These are phyloP conservation scores for Phaseolus coccineus DNA, from an alignment of 331 rosid species.

Conservation along the genomic window DNA sequence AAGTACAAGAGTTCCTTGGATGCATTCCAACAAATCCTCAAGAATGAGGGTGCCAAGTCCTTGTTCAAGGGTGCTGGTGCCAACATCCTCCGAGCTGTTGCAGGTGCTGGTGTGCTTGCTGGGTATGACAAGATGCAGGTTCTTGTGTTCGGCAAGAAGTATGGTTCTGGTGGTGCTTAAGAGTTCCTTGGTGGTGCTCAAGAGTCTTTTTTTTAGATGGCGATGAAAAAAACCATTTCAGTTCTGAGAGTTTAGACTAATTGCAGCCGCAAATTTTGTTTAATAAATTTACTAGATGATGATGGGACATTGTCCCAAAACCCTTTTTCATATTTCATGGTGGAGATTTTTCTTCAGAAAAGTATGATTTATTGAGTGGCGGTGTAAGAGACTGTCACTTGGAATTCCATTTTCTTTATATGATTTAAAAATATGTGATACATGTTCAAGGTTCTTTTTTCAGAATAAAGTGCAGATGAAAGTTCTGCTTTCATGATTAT, in stretches of 20 bases:
- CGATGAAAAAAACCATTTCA: slow-evolving; percentile 69
- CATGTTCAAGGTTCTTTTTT: neutral
- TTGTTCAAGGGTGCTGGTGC: slow-evolving; percentile 99
- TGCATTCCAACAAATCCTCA: slow-evolving; percentile 78
- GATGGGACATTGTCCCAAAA: slow-evolving; percentile 62
- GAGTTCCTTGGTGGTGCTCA: slow-evolving; percentile 62
- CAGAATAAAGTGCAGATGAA: slow-evolving; percentile 21
- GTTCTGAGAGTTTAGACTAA: slow-evolving; percentile 57
- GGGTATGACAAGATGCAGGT: slow-evolving; percentile 95
- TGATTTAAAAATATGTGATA: slow-evolving; percentile 18
- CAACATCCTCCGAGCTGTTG: slow-evolving; percentile 88
- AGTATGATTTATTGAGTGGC: slow-evolving; percentile 60
- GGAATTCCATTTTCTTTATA: slow-evolving; percentile 36
- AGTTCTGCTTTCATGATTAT: no score
- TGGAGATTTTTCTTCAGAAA: slow-evolving; percentile 38
- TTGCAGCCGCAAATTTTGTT: slow-evolving; percentile 67
- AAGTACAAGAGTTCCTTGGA: slow-evolving; percentile 91
- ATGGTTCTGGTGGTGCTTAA: slow-evolving; percentile 85
- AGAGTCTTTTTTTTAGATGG: slow-evolving; percentile 53
- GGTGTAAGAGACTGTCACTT: slow-evolving; percentile 48
- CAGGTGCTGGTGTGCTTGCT: slow-evolving; percentile 97
- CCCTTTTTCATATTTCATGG: slow-evolving; percentile 45
- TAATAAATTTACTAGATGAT: slow-evolving; percentile 64
- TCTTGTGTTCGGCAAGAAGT: slow-evolving; percentile 83
- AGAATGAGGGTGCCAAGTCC: slow-evolving; percentile 92